Conservation (phyloP, 2,329 filamentous ascomycete genomes). For the Epichloe sp. region DNA sequence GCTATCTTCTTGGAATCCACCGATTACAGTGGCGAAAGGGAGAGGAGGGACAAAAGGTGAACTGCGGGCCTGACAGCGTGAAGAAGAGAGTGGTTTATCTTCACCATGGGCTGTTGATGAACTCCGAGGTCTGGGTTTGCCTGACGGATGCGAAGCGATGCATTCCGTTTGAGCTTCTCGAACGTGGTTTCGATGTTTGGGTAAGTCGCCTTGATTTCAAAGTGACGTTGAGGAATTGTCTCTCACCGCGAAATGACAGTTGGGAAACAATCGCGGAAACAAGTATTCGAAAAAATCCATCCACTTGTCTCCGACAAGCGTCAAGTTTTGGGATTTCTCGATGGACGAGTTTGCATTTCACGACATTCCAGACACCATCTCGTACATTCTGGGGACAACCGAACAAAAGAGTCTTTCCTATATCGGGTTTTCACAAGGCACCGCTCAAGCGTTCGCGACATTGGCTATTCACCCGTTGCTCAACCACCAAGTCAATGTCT, state of each 20-base stretch:
- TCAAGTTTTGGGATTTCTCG: constrained; percentile 90
- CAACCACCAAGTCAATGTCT: constrained; percentile 88
- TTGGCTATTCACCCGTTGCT: constrained; percentile 83
- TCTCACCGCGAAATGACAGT: constrained; percentile 27
- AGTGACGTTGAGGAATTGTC: neutral
- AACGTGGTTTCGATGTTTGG: constrained; percentile 93
- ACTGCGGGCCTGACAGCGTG: constrained; percentile 52
- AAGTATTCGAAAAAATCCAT: constrained; percentile 97
- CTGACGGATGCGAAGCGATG: constrained; percentile 75
- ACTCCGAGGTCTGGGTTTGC: constrained; percentile 96
- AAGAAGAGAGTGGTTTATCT: constrained; percentile 84
- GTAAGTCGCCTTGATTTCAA: constrained; percentile 29
- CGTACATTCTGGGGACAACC: constrained; percentile 79
- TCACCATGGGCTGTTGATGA: constrained; percentile 95
- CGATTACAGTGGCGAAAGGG: constrained; percentile 71
- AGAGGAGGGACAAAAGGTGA: constrained; percentile 68
- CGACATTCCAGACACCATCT: constrained; percentile 90
- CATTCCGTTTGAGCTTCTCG: constrained; percentile 77
- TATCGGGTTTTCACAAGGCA: constrained; percentile 94
- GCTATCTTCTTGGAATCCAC: constrained; percentile 83
- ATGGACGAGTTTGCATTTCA: constrained; percentile 98
- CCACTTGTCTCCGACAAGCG: constrained; percentile 57
- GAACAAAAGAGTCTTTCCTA: constrained; percentile 78
- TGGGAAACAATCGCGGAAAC: constrained; percentile 96
- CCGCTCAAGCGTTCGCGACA: constrained; percentile 89